A percentile compares a stretch with the other conserved stretches of the same genome.
Evolutionary conservation across 2,329 filamentous ascomycete species (phyloP).

Genomic region (Phoma herbarum): DNA sequence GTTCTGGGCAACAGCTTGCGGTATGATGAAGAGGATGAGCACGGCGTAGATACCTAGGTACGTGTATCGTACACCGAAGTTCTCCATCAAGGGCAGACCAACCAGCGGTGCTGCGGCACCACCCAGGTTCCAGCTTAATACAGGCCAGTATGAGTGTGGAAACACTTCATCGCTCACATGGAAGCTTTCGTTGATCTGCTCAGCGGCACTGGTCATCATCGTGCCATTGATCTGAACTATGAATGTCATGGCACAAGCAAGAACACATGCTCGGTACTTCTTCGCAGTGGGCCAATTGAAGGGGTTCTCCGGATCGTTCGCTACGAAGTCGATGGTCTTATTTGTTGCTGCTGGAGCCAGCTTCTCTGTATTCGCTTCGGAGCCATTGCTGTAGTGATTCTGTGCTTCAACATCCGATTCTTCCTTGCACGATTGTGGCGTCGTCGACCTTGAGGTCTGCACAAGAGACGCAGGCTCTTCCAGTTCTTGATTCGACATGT

Average conservation of each 20-base stretch:
- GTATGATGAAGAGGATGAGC: constrained; percentile 54
- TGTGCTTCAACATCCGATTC: constrained; percentile 2
- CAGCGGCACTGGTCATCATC: constrained; percentile 44
- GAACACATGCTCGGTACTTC: constrained; percentile 55
- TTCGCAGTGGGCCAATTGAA: constrained; percentile 55
- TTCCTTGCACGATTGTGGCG: constrained; percentile 12
- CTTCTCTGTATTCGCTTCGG: background rate
- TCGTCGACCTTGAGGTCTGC: constrained; percentile 5
- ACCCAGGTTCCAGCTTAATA: constrained; percentile 55
- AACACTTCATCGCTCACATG: constrained; percentile 50
- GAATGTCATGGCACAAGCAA: constrained; percentile 55
- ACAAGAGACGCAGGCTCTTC: background rate
- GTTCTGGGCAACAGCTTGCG: constrained; percentile 55
- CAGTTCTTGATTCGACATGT: constrained; percentile 9
- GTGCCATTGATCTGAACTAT: constrained; percentile 46
- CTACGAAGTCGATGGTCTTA: constrained; percentile 30
- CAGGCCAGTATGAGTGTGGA: constrained; percentile 54
- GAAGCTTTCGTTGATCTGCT: constrained; percentile 53
- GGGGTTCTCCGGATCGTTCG: constrained; percentile 40
- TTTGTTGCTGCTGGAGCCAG: constrained; percentile 5
- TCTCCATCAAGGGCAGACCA: constrained; percentile 56
- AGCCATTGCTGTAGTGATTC: background rate
- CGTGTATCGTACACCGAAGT: constrained; percentile 55
- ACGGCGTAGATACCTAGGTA: constrained; percentile 54
- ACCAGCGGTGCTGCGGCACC: constrained; percentile 54